Conservation (phyloP, 331 rosid genomes). For the Acacia pycnantha region DNA sequence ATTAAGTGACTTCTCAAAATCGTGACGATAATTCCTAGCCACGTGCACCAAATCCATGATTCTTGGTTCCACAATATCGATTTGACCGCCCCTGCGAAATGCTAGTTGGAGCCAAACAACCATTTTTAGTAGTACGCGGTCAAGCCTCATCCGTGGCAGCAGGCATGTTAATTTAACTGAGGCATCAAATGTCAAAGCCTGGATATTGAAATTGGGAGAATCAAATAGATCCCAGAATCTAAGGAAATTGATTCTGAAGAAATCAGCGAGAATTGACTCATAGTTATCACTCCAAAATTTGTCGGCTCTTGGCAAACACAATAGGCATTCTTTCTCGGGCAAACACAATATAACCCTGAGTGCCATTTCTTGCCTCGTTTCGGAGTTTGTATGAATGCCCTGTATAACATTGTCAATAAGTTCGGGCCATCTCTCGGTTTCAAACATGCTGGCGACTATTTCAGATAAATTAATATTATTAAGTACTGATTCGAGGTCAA, state of each 20-base stretch:
- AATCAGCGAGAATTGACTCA: too few relatives aligned
- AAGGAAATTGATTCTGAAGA: not conserved
- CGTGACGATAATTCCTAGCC: not conserved
- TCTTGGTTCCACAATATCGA: not conserved
- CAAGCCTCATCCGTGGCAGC: not conserved
- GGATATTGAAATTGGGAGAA: not conserved
- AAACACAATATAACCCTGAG: not conserved
- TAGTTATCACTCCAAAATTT: slow-evolving; percentile 1
- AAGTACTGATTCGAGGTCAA: not conserved
- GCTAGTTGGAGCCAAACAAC: not conserved
- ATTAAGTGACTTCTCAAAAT: not conserved
- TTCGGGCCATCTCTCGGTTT: slow-evolving; percentile 5
- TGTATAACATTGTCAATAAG: not conserved
- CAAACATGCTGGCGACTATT: not conserved
- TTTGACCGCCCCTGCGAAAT: not conserved
- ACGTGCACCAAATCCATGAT: not conserved
- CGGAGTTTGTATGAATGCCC: not conserved
- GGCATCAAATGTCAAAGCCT: slow-evolving; percentile 1
- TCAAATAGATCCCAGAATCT: not conserved
- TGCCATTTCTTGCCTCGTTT: slow-evolving; percentile 1
- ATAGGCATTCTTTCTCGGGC: not conserved
- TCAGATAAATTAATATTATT: not conserved
- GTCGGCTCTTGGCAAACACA: not conserved
- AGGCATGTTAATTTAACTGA: not conserved
- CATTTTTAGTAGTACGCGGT: not conserved